phyloP scores from a whole-genome alignment of 2,329 filamentous ascomycete genomes.

The Lojkania enalia region DNA sequence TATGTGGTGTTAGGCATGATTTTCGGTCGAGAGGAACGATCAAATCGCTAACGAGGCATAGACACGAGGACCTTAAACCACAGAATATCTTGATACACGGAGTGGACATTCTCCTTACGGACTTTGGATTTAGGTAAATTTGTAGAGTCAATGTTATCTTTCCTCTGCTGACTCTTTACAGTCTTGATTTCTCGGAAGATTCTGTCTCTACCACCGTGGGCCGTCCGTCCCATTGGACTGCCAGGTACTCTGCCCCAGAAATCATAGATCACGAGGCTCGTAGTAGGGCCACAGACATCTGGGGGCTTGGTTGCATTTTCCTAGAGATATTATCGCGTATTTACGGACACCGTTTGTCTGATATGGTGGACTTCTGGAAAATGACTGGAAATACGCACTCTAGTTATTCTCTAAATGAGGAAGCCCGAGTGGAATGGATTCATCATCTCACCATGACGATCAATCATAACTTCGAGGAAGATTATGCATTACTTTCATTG shows the following conservation, averaged over 20 bases:
- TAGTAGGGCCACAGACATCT: conserved; percentile 21
- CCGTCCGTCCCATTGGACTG: conserved; percentile 14
- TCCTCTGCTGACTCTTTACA: background rate
- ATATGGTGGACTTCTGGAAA: conserved; percentile 13
- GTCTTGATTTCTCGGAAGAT: conserved; percentile 23
- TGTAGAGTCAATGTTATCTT: conserved; percentile 7
- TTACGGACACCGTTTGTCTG: conserved; percentile 1
- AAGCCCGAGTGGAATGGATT: too few species aligned
- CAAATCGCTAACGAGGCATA: conserved; percentile 7
- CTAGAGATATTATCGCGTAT: conserved; percentile 20
- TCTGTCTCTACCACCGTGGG: conserved; percentile 18
- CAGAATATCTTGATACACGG: conserved; percentile 24
- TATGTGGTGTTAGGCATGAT: too few species aligned
- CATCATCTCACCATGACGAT: too few species aligned
- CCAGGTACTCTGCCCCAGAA: conserved; percentile 23
- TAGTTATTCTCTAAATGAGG: conserved; percentile 19
- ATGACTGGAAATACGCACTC: conserved; percentile 12
- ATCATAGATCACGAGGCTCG: conserved; percentile 14
- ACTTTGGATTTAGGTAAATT: conserved; percentile 22
- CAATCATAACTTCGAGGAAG: too few species aligned
- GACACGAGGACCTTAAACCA: conserved; percentile 24
- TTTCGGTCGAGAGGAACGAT: too few species aligned
- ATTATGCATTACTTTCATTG: background rate
- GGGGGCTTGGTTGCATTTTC: conserved; percentile 20
- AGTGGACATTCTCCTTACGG: conserved; percentile 20